phyloP scores from a whole-genome alignment of 768 basidiomycete genomes.

The Kockovaella imperatae region DNA sequence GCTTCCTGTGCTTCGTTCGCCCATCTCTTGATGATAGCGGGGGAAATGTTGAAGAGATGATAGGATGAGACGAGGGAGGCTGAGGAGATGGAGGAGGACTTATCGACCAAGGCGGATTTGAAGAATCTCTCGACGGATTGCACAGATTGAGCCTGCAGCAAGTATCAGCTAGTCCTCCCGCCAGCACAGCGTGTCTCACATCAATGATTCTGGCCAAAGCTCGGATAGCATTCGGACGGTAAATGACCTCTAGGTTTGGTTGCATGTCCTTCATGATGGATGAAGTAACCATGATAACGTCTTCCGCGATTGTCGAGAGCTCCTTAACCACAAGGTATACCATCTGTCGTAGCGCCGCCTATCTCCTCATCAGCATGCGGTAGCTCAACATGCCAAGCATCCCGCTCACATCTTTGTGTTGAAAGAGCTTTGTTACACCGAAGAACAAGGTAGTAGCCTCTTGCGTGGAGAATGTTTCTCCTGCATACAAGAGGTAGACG shows the following conservation, averaged over 20 bases:
- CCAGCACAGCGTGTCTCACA: slow-evolving; percentile 52
- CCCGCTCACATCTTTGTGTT: slow-evolving; percentile 88
- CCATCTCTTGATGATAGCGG: slow-evolving; percentile 96
- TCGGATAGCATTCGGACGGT: slow-evolving; percentile 93
- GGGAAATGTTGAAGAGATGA: slow-evolving; percentile 85
- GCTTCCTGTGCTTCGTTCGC: slow-evolving; percentile 98
- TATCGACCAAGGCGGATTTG: slow-evolving; percentile 97
- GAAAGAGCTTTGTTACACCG: slow-evolving; percentile 96
- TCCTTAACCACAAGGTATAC: slow-evolving; percentile 99
- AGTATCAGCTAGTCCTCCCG: neutral
- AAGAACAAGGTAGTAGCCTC: slow-evolving; percentile 98
- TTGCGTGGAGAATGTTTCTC: slow-evolving; percentile 87
- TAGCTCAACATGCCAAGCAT: neutral
- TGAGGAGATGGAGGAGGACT: slow-evolving; percentile 87
- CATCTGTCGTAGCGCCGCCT: slow-evolving; percentile 77
- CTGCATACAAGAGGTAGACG: slow-evolving; percentile 90
- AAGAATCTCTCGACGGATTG: slow-evolving; percentile 98
- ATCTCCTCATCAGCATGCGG: neutral
- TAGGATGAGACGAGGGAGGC: slow-evolving; percentile 95
- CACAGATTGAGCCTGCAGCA: slow-evolving; percentile 46
- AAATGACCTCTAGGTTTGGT: slow-evolving; percentile 95
- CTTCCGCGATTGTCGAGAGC: slow-evolving; percentile 86
- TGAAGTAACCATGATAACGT: slow-evolving; percentile 98
- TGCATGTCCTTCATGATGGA: slow-evolving; percentile 99
- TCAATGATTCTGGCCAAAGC: slow-evolving; percentile 95